These are phyloP conservation scores for Stentor roeselii DNA, from an alignment of 73 alveolate genomes.

Conservation along the genomic window DNA sequence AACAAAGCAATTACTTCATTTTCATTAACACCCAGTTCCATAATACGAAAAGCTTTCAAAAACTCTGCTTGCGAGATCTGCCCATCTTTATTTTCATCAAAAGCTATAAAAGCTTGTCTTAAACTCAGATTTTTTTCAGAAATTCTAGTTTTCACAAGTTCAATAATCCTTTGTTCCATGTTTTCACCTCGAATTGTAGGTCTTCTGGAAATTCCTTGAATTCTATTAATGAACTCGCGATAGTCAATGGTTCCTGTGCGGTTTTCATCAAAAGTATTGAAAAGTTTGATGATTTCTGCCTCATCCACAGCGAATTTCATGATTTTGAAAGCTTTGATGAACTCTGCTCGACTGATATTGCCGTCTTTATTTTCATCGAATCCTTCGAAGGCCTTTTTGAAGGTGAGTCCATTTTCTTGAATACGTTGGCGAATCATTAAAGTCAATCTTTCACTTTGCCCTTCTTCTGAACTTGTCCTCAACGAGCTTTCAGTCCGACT, in stretches of 20 bases:
- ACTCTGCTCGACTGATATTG: not conserved
- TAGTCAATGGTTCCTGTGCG: not conserved
- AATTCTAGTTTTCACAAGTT: not conserved
- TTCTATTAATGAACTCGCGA: not conserved
- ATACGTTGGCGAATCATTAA: not conserved
- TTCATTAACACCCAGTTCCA: constrained; percentile 33
- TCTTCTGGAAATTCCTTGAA: not conserved
- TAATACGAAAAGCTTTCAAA: constrained; percentile 29
- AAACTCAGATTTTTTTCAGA: not conserved
- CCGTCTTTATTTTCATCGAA: constrained; percentile 30
- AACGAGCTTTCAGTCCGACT: not conserved
- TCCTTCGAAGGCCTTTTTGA: not conserved
- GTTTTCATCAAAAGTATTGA: not conserved
- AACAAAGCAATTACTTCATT: constrained; percentile 35
- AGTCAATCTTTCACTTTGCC: not conserved
- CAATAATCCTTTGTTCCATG: not conserved
- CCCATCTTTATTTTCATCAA: constrained; percentile 63
- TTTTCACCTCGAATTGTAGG: not conserved
- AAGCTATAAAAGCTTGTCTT: constrained; percentile 7
- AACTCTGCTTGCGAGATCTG: constrained; percentile 41
- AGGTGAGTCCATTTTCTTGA: not conserved
- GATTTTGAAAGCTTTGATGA: constrained; percentile 15
- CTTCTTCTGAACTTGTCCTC: not conserved
- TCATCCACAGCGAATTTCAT: not conserved
- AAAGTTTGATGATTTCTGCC: not conserved